Conservation (phyloP, 139 green algal genomes). For the Chlorella vulgaris region DNA sequence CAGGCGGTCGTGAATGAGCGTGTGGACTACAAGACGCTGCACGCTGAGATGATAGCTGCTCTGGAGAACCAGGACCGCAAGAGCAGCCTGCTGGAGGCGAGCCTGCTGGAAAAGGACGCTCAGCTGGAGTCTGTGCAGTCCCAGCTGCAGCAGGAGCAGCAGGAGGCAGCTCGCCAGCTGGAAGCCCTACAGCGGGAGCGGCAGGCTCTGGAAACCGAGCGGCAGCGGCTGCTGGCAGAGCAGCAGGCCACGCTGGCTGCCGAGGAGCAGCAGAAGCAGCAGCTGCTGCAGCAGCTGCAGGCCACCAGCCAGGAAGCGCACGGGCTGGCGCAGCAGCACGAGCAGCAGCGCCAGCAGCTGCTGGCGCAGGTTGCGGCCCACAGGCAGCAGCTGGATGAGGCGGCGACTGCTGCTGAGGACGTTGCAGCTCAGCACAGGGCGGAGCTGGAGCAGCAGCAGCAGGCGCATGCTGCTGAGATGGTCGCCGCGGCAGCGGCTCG, state of each 20-base stretch:
- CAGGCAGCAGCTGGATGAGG: conserved; percentile 10
- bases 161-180: conserved; percentile 10
- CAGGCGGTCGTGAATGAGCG: conserved; percentile 72
- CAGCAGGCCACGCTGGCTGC: conserved; percentile 9
- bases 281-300: conserved; percentile 24
- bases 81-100: conserved; percentile 57
- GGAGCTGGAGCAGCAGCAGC: not conserved
- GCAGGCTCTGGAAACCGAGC: conserved; percentile 24
- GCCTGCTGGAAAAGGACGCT: conserved; percentile 59
- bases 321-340: not conserved
- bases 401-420: not conserved
- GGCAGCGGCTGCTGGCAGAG: conserved; percentile 19
- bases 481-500: not conserved
- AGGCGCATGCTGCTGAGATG: not conserved
- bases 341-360: conserved; percentile 18
- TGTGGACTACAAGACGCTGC: conserved; percentile 41
- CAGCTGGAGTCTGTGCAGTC: conserved; percentile 38
- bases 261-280: conserved; percentile 16
- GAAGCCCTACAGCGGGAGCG: conserved; percentile 40
- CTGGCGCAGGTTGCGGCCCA: not conserved
- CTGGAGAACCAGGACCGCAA: conserved; percentile 23
- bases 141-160: conserved; percentile 21
- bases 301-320: conserved; percentile 3
- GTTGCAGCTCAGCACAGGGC: not conserved
- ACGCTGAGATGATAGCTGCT: conserved; percentile 23